Conservation (phyloP, 116 monocot species). For the Papilionanthe hybrid region DNA sequence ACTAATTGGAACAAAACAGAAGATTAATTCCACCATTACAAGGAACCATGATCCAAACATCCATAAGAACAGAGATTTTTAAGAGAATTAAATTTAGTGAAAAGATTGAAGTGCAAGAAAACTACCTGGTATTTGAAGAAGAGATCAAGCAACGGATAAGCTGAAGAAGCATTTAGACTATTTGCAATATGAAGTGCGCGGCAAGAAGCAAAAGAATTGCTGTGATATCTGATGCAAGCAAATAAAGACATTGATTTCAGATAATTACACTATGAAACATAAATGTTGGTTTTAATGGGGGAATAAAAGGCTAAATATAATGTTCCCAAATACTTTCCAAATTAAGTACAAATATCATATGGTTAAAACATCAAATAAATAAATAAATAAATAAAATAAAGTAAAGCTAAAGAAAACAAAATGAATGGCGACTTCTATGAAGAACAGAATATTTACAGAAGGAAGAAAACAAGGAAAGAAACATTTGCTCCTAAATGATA, state of each 20-base stretch:
- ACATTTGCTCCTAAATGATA: too few relatives aligned
- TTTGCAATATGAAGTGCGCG: constrained; percentile 63
- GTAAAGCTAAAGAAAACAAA: too few relatives aligned
- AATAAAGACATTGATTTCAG: neutral
- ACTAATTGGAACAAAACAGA: neutral
- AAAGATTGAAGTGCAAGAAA: neutral
- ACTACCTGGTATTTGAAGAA: constrained; percentile 61
- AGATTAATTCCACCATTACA: neutral
- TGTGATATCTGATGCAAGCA: constrained; percentile 39
- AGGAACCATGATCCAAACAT: neutral
- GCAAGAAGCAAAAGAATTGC: constrained; percentile 38
- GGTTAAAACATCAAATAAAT: too few relatives aligned
- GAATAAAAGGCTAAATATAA: too few relatives aligned
- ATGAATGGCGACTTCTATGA: too few relatives aligned
- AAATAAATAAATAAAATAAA: too few relatives aligned
- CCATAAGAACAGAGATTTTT: neutral
- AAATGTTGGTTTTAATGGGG: too few relatives aligned
- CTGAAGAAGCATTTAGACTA: constrained; percentile 41
- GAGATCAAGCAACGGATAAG: constrained; percentile 52
- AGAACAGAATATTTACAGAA: too few relatives aligned
- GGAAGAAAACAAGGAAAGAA: too few relatives aligned
- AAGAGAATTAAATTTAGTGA: neutral
- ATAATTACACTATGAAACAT: neutral
- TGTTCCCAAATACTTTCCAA: too few relatives aligned
- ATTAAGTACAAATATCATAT: too few relatives aligned